Base-by-base conservation (phyloP, 2,329 filamentous ascomycete species). In the Xylaria arbuscula region DNA sequence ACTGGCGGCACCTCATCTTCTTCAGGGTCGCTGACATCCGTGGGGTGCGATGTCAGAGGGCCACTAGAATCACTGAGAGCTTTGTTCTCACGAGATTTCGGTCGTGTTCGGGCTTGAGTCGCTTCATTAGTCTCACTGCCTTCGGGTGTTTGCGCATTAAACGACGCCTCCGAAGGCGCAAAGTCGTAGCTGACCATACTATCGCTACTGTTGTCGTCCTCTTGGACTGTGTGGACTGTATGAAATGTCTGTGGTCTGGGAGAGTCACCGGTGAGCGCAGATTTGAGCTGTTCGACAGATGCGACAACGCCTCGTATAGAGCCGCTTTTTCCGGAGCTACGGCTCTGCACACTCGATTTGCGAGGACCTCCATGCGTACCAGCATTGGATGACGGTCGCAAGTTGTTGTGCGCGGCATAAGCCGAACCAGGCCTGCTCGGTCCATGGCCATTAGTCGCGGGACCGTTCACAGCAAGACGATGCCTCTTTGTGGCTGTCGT, bases 111-210 rank as follows among this genome's bases (percentile, higher is more conserved):
- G 32, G 28, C 15, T 36, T 64, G 62, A 48, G 36, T 66, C 2
- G 28, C 36, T 70, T 75, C 45, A 66, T 71, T 50, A 70, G 70
- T 51, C 68, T 68, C 51, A 67, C 75, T 74, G 3, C 78, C 78
- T 40, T 79, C 78, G 68, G 75, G 11, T 11, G 45, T 69, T 66
- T 70, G 67, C 73, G 81, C 84, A 74, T 87, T 88, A 77, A 88
- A 90, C 47, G 88, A 91, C 22, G 88, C 80, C 75, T 93, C 90
- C 7, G 89, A 92, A n/a, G 87, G 84, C 53, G 87, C 87, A 72
- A 88, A 85, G 65, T 92, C 90, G 71, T 90, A 91, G 80, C 89
- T 92, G 70, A 91, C 86, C 83, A 93, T 87, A 78, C 90, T 92
- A 62, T 93, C 91, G 65, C 83, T 86, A 75, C 84, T 89, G 62